Base-by-base conservation (phyloP, 2,329 filamentous ascomycete genomes). In the Drechslerella stenobrocha region DNA sequence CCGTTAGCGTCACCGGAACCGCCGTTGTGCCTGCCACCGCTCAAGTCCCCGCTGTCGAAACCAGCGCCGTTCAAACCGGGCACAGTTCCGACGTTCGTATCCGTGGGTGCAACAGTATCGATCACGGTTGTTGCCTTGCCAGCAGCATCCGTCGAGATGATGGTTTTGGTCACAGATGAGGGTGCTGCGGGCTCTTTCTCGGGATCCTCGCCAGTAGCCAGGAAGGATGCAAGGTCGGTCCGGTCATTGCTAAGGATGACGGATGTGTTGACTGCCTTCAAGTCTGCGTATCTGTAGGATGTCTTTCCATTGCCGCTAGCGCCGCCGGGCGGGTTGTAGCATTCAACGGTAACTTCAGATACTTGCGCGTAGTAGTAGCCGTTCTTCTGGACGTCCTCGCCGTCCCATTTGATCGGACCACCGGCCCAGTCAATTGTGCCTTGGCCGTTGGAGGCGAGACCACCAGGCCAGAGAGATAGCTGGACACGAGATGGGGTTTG, bases 391-490 rank as follows among this genome's bases (percentile, higher is more conserved):
- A 97, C 92, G 77, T 95, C 88, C 18, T 81, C 79, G 71, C 83
- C 84, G 75, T 88, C 80, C 92, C 93, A 98, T 80, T 95, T 82
- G 70, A 98, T 92, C 52, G 83, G 79, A 73, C 93, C 93, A 74
- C 93, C 93, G 15, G 92, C 89, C 93, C 93, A 98, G 55, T 86
- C 81, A 71, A 96, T 83, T 30, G 93, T 97, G 58, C 93, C 93
- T 76, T 88, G 75, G 37, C 83, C 87, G 76, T 96, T 96, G 74
- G 81, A 82, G 7, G 84, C 78, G 46, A 88, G 83, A 75, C 93
- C 93, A 74, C 89, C 93, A 37, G 93, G 93, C 93, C 93, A 98
- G 74, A 98, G 85, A 13, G 93, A 97, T 51, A 98, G 82, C 80
- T 96, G 90, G 52, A 98, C 83, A 72, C 92, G 89, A 13, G 91